These are phyloP conservation scores for Neurospora sp. DNA, from an alignment of 495 filamentous ascomycete genomes.

Conservation along the genomic window DNA sequence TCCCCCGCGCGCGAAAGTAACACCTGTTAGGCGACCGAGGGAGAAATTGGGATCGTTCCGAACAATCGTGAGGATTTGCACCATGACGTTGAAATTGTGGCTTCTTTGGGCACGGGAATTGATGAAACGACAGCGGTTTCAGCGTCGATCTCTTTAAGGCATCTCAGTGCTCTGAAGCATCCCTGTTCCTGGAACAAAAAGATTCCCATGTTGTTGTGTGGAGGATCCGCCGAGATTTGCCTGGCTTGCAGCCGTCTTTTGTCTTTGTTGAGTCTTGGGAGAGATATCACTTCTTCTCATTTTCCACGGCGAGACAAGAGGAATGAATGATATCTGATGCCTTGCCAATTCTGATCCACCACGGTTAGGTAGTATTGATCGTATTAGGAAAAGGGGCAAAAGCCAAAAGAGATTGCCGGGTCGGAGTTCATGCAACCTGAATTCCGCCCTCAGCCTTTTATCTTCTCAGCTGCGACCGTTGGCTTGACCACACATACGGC, in stretches of 20 bases:
- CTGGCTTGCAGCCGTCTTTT: not conserved
- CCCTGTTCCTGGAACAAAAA: not conserved
- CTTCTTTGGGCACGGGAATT: constrained; percentile 5
- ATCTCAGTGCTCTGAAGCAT: not conserved
- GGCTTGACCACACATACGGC: not conserved
- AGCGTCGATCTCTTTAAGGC: constrained; percentile 3
- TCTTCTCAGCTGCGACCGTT: not conserved
- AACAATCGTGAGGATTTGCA: not conserved
- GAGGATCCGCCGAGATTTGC: not conserved
- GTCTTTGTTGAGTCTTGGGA: not conserved
- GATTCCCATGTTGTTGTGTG: not conserved
- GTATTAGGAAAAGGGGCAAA: not conserved
- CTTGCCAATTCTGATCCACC: not conserved
- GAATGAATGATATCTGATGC: not conserved
- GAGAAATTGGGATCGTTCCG: not conserved
- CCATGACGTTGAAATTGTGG: not conserved
- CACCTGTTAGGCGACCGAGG: not conserved
- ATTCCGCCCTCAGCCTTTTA: not conserved
- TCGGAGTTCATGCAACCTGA: not conserved
- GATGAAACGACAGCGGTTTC: constrained; percentile 21
- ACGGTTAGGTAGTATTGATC: not conserved
- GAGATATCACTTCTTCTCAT: not conserved
- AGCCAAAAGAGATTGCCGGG: not conserved
- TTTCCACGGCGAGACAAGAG: not conserved
- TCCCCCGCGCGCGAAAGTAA: not conserved